Evolutionary conservation across 2,329 filamentous ascomycete genomes (phyloP).

Genomic region (Aspergillus clavatus): DNA sequence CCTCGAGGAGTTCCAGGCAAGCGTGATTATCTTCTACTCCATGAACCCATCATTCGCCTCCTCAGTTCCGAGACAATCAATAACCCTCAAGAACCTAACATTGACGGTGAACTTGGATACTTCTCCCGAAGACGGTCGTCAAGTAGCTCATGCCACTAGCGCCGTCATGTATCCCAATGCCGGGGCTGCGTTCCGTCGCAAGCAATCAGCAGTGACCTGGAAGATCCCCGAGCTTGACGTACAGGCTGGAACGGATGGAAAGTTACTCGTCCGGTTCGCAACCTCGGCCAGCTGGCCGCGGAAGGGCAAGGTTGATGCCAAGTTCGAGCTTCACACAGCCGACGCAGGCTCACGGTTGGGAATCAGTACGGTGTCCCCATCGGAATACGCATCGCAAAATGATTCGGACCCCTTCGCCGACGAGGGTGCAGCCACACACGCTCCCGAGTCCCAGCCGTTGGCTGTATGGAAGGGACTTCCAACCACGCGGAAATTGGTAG

Average conservation of each 20-base stretch:
- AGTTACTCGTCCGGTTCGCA: constrained; percentile 77
- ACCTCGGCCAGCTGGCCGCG: constrained; percentile 67
- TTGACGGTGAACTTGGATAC: constrained; percentile 52
- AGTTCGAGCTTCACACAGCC: constrained; percentile 65
- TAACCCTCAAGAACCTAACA: constrained; percentile 71
- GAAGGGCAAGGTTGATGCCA: constrained; percentile 73
- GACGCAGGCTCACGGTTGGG: constrained; percentile 61
- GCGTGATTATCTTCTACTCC: constrained; percentile 76
- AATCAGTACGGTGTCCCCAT: constrained; percentile 42
- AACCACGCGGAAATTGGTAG: constrained; percentile 62
- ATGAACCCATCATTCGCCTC: constrained; percentile 66
- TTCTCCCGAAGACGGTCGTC: constrained; percentile 36
- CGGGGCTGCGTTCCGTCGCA: constrained; percentile 43
- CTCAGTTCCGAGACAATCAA: constrained; percentile 38
- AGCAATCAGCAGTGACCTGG: constrained; percentile 44
- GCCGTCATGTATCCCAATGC: constrained; percentile 46
- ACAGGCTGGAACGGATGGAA: constrained; percentile 55
- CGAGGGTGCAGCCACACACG: constrained; percentile 30
- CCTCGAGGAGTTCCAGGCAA: constrained; percentile 76
- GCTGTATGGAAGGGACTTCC: constrained; percentile 63
- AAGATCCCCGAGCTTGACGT: constrained; percentile 48
- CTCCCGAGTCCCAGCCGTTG: constrained; percentile 23
- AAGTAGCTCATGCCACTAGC: constrained; percentile 37
- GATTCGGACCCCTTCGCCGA: constrained; percentile 48
- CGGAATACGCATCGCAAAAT: constrained; percentile 21